Base-by-base conservation (phyloP, 306 rosid species). In the Vigna trinervia region DNA sequence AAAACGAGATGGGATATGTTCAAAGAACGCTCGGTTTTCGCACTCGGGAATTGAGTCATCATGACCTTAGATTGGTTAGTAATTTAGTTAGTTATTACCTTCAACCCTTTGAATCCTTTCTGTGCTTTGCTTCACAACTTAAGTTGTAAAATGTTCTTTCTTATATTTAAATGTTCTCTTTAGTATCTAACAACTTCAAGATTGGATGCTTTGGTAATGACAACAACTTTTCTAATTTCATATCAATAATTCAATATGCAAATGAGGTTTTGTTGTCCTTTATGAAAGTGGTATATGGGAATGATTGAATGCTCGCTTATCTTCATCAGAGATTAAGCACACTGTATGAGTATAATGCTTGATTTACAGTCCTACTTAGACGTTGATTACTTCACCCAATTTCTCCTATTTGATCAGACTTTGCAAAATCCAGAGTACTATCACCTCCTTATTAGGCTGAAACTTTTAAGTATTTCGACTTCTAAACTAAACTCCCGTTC, bases 1-100 rank as follows among this genome's bases (percentile, higher is more conserved):
- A 89, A 70, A 93, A 93, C 63, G 98, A 93, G 86, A 93, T 93
- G 96, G 88, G 89, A 39, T 93, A 93, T 81, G 96, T 93, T 32
- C 89, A 80, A 83, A 86, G 98, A 81, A 93, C 96, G 45, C 90
- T 93, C 23, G 96, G 98, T 1, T 93, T 93, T 82, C 90, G 96
- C 20, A 89, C 96, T 19, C 84, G 90, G 63, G 90, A 85, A 48
- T 83, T 93, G 71, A 91, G 81, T 57, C 87, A 89, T 71, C 90
- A 89, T 14, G 98, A 90, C 86, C 98, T 93, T 82, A 85, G 96
- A 88, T 79, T 93, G 93, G 98, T 93, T 68, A 23, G 46, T 41
- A 9, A 8, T 41, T 39, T 8, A 39, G 22, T 41, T 34, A n/a
- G 20, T 36, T 78, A 39, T 77, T 63, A 62, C 80, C 71, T 76